Evolutionary conservation across 257 asterid genomes (phyloP).

Genomic region (Lycium barbarum): DNA sequence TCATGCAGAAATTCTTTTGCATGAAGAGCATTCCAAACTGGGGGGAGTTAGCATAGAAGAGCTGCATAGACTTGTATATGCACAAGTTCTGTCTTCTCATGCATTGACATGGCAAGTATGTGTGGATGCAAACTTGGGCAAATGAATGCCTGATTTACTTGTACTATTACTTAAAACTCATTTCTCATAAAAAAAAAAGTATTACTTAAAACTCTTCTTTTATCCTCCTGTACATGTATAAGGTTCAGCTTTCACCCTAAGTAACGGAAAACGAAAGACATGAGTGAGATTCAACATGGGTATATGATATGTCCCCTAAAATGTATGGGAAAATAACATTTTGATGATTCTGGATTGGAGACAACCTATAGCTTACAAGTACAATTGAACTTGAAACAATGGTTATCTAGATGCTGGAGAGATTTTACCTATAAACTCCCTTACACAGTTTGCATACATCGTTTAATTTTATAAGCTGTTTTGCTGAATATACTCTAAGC

Average conservation of each 20-base stretch:
- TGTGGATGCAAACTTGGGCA: conserved; percentile 24
- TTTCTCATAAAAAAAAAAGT: not conserved
- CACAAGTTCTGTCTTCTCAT: conserved; percentile 91
- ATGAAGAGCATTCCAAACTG: conserved; percentile 63
- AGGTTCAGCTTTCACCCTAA: not conserved
- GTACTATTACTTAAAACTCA: not conserved
- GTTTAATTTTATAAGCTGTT: conserved; percentile 22
- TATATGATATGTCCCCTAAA: not conserved
- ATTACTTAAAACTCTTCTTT: not conserved
- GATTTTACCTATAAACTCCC: not conserved
- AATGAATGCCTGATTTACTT: conserved; percentile 10
- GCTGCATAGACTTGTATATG: conserved; percentile 85
- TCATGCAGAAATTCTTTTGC: conserved; percentile 75
- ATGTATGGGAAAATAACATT: not conserved
- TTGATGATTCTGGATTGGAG: conserved; percentile 4
- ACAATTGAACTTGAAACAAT: not conserved
- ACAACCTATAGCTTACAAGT: not conserved
- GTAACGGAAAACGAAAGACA: not conserved
- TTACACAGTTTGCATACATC: not conserved
- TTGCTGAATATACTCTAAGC: not conserved
- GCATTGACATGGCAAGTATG: conserved; percentile 96
- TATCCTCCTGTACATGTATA: not conserved
- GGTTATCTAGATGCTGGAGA: conserved; percentile 13
- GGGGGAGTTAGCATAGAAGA: conserved; percentile 93
- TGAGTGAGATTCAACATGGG: conserved; percentile 4